These are phyloP conservation scores for Coemansia sp. DNA, from an alignment of 192 early-diverging fungal genomes.

Conservation along the genomic window DNA sequence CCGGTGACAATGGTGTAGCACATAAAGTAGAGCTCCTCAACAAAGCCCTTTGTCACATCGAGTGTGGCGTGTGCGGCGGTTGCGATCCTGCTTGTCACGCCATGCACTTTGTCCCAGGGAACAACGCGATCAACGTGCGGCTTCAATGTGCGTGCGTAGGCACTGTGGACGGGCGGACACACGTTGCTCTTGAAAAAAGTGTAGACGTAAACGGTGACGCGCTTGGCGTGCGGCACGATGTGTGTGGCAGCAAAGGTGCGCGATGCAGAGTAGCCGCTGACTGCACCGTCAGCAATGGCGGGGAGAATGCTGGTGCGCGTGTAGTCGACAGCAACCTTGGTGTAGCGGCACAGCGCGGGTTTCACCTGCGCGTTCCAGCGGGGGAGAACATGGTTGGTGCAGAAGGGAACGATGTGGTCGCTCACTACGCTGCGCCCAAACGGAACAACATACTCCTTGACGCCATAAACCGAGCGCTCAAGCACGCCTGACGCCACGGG, in stretches of 20 bases:
- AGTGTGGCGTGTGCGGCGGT: neutral
- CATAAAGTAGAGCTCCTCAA: conserved; percentile 51
- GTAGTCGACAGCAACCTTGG: conserved; percentile 29
- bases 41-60: conserved; percentile 17
- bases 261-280: conserved; percentile 5
- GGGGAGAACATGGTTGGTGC: conserved; percentile 33
- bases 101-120: conserved; percentile 45
- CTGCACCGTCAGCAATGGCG: conserved; percentile 31
- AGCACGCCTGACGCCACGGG: conserved; percentile 10
- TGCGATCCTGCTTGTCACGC: neutral
- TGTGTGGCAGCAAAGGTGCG: conserved; percentile 27
- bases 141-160: conserved; percentile 35
- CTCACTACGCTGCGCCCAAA: conserved; percentile 18
- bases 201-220: conserved; percentile 24
- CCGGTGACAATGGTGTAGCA: conserved; percentile 49
- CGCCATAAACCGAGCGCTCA: neutral
- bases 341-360: conserved; percentile 34
- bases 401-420: conserved; percentile 43
- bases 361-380: conserved; percentile 45
- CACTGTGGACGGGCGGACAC: conserved; percentile 21
- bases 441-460: conserved; percentile 33
- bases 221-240: conserved; percentile 34
- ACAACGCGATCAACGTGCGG: conserved; percentile 47
- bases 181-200: conserved; percentile 22
- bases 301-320: conserved; percentile 37